Percentiles rank a stretch among this genome's conserved stretches.
phyloP scores from a whole-genome alignment of 2,329 filamentous ascomycete species.

The Fusarium nelsonii region DNA sequence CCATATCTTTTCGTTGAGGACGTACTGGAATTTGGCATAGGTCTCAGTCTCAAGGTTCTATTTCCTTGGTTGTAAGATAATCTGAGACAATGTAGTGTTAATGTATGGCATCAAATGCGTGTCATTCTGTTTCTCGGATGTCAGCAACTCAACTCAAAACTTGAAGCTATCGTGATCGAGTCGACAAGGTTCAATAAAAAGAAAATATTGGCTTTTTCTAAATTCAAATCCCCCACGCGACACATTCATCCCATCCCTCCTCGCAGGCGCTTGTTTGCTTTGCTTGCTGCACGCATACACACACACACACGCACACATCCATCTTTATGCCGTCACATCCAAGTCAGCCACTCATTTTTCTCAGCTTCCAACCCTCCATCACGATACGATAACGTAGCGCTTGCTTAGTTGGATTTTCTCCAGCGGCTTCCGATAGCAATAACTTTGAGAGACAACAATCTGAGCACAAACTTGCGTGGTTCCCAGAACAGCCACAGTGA shows the following conservation, averaged over 20 bases:
- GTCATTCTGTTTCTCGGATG: not conserved
- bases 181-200: slow-evolving; percentile 12
- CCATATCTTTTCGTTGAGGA: slow-evolving; percentile 24
- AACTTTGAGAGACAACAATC: slow-evolving; percentile 32
- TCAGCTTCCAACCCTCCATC: slow-evolving; percentile 21
- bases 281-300: slow-evolving; percentile 12
- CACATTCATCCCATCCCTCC: slow-evolving; percentile 23
- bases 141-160: not conserved
- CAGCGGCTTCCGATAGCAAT: slow-evolving; percentile 32
- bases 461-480: slow-evolving; percentile 16
- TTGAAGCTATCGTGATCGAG: slow-evolving; percentile 25
- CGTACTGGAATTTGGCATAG: slow-evolving; percentile 9
- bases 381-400: slow-evolving; percentile 17
- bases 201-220: slow-evolving; percentile 6
- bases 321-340: slow-evolving; percentile 32
- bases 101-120: slow-evolving; percentile 1
- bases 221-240: slow-evolving; percentile 24
- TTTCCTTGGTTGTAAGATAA: not conserved
- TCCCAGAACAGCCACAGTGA: slow-evolving; percentile 26
- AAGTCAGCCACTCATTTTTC: slow-evolving; percentile 29
- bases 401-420: not conserved
- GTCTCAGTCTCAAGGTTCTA: not conserved
- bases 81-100: not conserved
- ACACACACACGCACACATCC: slow-evolving; percentile 2
- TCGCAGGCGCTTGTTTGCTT: not conserved